Evolutionary conservation across 2,329 filamentous ascomycete species (phyloP).

Genomic region (Aspergillus quadrilineatus): DNA sequence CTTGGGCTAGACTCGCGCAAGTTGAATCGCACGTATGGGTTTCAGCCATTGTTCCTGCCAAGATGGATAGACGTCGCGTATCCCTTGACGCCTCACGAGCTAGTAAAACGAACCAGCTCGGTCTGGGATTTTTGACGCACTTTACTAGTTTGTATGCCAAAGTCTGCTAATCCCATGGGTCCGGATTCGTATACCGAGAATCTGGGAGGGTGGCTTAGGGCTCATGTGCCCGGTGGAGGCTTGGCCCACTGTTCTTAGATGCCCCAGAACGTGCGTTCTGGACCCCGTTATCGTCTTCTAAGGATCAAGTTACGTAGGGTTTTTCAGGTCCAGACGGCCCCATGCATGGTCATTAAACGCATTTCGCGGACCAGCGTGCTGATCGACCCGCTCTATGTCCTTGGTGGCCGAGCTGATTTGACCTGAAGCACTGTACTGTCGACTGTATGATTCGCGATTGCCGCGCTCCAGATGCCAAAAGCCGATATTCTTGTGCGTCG

Average conservation of each 20-base stretch:
- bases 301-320: not conserved
- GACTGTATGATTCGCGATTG: slow-evolving; percentile 6
- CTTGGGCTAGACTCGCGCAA: slow-evolving; percentile 16
- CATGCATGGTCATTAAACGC: slow-evolving; percentile 13
- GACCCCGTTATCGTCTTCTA: slow-evolving; percentile 6
- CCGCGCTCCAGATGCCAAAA: slow-evolving; percentile 3
- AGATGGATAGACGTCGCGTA: slow-evolving; percentile 5
- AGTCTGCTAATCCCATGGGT: slow-evolving; percentile 5
- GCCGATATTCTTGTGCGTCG: not conserved
- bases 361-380: slow-evolving; percentile 8
- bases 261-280: slow-evolving; percentile 20
- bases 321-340: not conserved
- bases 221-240: slow-evolving; percentile 18
- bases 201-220: slow-evolving; percentile 14
- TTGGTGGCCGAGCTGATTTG: not conserved
- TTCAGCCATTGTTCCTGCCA: slow-evolving; percentile 21
- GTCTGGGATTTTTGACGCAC: not conserved
- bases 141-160: not conserved
- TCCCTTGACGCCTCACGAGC: slow-evolving; percentile 11
- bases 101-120: not conserved
- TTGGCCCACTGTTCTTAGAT: slow-evolving; percentile 17
- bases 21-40: slow-evolving; percentile 6
- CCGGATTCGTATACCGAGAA: slow-evolving; percentile 16
- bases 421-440: slow-evolving; percentile 9
- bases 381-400: slow-evolving; percentile 11